Evolutionary conservation across 306 rosid species (phyloP).

Genomic region (Quercus engelmannii): DNA sequence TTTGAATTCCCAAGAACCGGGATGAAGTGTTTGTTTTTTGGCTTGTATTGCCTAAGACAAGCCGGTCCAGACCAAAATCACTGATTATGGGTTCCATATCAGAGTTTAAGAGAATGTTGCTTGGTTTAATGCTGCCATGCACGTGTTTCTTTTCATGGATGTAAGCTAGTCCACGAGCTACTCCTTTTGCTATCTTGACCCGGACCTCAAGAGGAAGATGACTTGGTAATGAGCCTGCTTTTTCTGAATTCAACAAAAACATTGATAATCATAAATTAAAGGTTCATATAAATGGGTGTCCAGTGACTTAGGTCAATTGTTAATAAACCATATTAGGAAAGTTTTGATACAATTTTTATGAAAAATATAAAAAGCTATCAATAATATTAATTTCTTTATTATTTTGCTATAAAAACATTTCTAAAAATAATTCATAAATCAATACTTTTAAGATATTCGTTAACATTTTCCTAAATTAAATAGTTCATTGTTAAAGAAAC

Average conservation of each 20-base stretch:
- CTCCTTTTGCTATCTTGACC: conserved; percentile 74
- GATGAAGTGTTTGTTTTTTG: conserved; percentile 41
- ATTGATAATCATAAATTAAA: background rate
- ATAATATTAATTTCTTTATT: too few species aligned
- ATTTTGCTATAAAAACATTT: too few species aligned
- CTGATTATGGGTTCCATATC: conserved; percentile 69
- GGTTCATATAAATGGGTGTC: fast-evolving
- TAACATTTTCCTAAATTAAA: too few species aligned
- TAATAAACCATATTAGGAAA: fast-evolving
- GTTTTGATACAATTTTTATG: fast-evolving
- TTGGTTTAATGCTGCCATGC: conserved; percentile 76
- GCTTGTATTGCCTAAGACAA: conserved; percentile 30
- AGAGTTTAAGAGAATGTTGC: conserved; percentile 61
- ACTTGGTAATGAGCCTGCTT: conserved; percentile 48
- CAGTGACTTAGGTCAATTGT: fast-evolving
- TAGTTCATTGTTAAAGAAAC: too few species aligned
- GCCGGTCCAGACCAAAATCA: conserved; percentile 69
- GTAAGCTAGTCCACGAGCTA: conserved; percentile 67
- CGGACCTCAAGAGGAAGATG: conserved; percentile 53
- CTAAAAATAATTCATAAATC: too few species aligned
- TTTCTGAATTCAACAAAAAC: conserved; percentile 40
- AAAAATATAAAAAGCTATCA: fast-evolving
- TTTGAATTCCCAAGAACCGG: conserved; percentile 40
- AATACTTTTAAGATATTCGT: fast-evolving
- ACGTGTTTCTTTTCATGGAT: conserved; percentile 88